These are phyloP conservation scores for Esteya vermicola DNA, from an alignment of 2,329 filamentous ascomycete species.

Conservation along the genomic window DNA sequence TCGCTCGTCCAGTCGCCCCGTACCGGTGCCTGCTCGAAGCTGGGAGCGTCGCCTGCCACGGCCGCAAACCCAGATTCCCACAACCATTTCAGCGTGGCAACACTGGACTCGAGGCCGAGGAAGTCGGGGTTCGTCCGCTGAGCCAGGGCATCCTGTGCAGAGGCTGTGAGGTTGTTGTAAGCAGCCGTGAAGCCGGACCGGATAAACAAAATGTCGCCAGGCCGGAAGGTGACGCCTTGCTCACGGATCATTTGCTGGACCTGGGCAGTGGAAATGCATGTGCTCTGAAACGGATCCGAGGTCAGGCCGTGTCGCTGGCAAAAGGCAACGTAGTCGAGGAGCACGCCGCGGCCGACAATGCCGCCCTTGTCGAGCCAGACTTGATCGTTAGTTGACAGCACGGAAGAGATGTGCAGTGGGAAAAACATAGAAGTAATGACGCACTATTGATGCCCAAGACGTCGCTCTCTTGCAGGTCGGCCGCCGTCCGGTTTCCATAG, in stretches of 20 bases:
- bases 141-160: slow-evolving; percentile 14
- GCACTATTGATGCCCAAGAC: slow-evolving; percentile 25
- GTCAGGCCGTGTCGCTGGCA: slow-evolving; percentile 5
- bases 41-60: slow-evolving; percentile 26
- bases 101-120: slow-evolving; percentile 23
- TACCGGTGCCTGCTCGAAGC: slow-evolving; percentile 24
- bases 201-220: slow-evolving; percentile 22
- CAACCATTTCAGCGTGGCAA: slow-evolving; percentile 24
- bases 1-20: slow-evolving; percentile 14
- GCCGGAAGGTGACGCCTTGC: slow-evolving; percentile 18
- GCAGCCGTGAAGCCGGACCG: slow-evolving; percentile 18
- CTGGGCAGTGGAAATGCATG: slow-evolving; percentile 13
- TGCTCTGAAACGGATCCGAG: slow-evolving; percentile 7
- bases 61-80: slow-evolving; percentile 30
- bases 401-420: too few relatives aligned
- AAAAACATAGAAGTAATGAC: too few relatives aligned
- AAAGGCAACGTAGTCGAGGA: slow-evolving; percentile 22
- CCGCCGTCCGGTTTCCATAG: slow-evolving; percentile 24
- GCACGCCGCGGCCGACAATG: slow-evolving; percentile 27
- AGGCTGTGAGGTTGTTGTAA: slow-evolving; percentile 12
- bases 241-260: slow-evolving; percentile 20
- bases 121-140: slow-evolving; percentile 9
- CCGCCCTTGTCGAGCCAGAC: slow-evolving; percentile 17
- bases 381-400: neutral
- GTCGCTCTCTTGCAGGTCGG: slow-evolving; percentile 19